These are phyloP conservation scores for Xylariaceae sp. DNA, from an alignment of 2,329 filamentous ascomycete genomes.

Conservation along the genomic window DNA sequence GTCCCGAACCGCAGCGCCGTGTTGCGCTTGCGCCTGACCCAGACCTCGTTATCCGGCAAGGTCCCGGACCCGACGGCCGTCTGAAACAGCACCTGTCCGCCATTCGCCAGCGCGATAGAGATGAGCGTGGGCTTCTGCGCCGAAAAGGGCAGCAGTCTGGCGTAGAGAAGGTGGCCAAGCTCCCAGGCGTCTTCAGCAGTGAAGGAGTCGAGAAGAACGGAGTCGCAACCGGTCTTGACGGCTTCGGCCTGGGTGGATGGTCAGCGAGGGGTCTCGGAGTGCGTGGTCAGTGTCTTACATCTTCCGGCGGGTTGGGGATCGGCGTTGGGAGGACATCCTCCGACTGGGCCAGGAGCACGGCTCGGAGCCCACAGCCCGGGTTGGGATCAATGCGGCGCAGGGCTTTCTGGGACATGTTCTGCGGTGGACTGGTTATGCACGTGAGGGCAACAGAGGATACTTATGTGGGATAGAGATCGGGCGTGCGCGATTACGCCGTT, in stretches of 20 bases:
- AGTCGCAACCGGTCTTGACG: slow-evolving; percentile 34
- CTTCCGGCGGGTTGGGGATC: slow-evolving; percentile 12
- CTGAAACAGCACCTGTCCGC: slow-evolving; percentile 64
- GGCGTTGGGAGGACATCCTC: slow-evolving; percentile 5
- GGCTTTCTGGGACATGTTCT: slow-evolving; percentile 12
- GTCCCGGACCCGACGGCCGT: slow-evolving; percentile 61
- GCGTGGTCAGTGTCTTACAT: slow-evolving; percentile 3
- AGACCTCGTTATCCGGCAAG: slow-evolving; percentile 66
- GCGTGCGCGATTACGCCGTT: no score
- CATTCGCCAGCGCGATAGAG: slow-evolving; percentile 58
- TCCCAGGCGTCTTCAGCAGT: slow-evolving; percentile 61
- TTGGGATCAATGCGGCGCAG: slow-evolving; percentile 17
- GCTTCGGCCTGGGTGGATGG: slow-evolving; percentile 18
- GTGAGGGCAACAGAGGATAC: no score
- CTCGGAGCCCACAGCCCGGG: slow-evolving; percentile 17
- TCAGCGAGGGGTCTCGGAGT: neutral
- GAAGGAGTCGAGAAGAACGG: slow-evolving; percentile 48
- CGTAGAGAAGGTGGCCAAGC: slow-evolving; percentile 60
- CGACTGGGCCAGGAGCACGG: slow-evolving; percentile 14
- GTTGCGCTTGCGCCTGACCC: slow-evolving; percentile 67
- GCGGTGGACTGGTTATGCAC: neutral
- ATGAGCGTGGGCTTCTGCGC: slow-evolving; percentile 50
- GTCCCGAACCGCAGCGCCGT: slow-evolving; percentile 68
- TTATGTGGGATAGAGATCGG: no score
- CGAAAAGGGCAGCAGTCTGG: slow-evolving; percentile 52